Percentiles rank a stretch among this genome's conserved stretches.
Conservation (phyloP, 2,329 filamentous ascomycete species). For the Furcasterigmium sp. region DNA sequence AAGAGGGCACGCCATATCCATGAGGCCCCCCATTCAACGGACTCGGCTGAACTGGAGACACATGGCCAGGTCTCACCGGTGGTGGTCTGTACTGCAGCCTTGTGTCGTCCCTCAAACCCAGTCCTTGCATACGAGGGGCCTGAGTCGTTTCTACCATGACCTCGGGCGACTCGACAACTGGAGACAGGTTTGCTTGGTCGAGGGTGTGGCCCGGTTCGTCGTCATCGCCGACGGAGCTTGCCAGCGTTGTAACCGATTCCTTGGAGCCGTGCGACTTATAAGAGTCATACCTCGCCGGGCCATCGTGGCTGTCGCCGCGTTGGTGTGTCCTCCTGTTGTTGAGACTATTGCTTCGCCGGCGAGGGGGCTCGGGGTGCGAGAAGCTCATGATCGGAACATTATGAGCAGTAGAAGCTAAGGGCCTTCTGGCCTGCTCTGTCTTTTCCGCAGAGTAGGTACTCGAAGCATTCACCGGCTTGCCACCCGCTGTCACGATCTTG, state of each 20-base stretch:
- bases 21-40: constrained; percentile 13
- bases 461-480: constrained; percentile 18
- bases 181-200: constrained; percentile 33
- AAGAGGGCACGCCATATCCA: too few relatives aligned
- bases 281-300: constrained; percentile 11
- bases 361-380: constrained; percentile 12
- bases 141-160: neutral
- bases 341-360: constrained; percentile 11
- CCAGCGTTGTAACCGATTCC: constrained; percentile 33
- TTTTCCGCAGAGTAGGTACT: constrained; percentile 31
- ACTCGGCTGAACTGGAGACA: constrained; percentile 32
- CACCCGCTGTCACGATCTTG: constrained; percentile 18
- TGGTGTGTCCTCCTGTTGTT: constrained; percentile 4
- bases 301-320: constrained; percentile 4
- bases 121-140: neutral
- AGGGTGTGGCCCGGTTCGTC: constrained; percentile 15
- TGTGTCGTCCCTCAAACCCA: constrained; percentile 5
- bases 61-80: constrained; percentile 24
- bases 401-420: constrained; percentile 16
- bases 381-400: constrained; percentile 15
- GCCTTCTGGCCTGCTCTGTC: constrained; percentile 11
- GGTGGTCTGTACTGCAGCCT: constrained; percentile 24
- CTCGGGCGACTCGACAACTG: constrained; percentile 41
- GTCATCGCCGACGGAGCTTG: constrained; percentile 14
- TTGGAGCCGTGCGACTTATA: constrained; percentile 17